Evolutionary conservation across 495 filamentous ascomycete genomes (phyloP), one percentile per base, ranked within the genome.

Genomic region (Penicillium chermesinum): DNA sequence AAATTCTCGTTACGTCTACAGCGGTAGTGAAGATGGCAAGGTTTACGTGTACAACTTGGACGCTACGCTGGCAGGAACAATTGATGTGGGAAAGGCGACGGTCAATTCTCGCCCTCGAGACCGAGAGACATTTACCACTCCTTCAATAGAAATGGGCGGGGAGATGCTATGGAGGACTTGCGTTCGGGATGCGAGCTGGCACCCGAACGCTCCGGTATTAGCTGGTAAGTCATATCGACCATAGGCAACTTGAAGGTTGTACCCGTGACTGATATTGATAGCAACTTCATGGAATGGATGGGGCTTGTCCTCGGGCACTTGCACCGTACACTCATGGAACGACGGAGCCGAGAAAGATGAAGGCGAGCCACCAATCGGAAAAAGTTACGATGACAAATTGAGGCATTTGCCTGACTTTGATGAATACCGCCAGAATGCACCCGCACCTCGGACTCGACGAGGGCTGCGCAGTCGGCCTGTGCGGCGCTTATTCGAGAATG

Each of bases 31-130:
- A 42, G 89, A 97, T 58, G 93, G 93, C 33, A 83, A 81, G 40
- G 86, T 95, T 1, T 91, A 89, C 48, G 79, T 98, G 39, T 98
- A 88, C 74, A 98, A 98, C 51, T 67, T 96, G 66, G 93, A 98
- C 61, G 90, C 88, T 21, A 97, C 91, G 1, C 55, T 88, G n/a
- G 88, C 88, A 0, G 81, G 76, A 2, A 83, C 79, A 37, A 81
- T 98, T 32, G 84, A 97, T 60, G 90, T 96, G 2, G 70, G 78
- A 41, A 54, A 69, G 22, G 83, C 84, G 1, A 95, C 91, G 0
- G 38, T 63, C 20, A 69, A 82, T 42, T 73, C 77, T 6, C 67
- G 80, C n/a, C 81, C 81, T 14, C 70, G 71, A 33, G 77, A 80
- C 52, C 66, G 63, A 18, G 69, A 72, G 41, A 44, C 64, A 1